Evolutionary conservation across 2,329 filamentous ascomycete genomes (phyloP), one percentile per base, ranked within the genome.

Genomic region (Septoria petroselini): DNA sequence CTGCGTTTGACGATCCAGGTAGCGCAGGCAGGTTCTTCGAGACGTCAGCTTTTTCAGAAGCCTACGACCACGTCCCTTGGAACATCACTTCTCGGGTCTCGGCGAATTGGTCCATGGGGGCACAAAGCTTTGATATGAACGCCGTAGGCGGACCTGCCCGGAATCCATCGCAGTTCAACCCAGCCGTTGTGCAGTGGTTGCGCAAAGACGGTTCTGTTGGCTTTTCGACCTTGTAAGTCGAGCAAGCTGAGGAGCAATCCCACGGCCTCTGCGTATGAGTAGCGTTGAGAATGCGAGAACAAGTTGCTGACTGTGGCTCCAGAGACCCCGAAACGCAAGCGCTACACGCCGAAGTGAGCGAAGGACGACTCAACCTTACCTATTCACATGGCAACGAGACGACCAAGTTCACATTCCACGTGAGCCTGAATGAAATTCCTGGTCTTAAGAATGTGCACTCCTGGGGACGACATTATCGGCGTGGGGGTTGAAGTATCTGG

Each of bases 21-120:
- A 21, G 17, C 19, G 37, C 15, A 18, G 45, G 45, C 18, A 41
- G 35, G 18, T 2, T 48, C 14, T 38, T 68, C 0, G 78, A 75
- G 1, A 76, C 81, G 41, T 75, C 75, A 4, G 75, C 80, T 0
- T 81, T 75, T 59, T 80, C 79, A 1, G 80, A 80, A 1, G 80
- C 81, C 0, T 81, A 74, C 41, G 82, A 85, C 60, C 69, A 69
- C 1, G 73, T 72, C 12, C 73, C 76, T 0, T 74, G 82, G 14
- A 83, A 84, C 57, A 78, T 83, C 53, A 77, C 77, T 0, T 73
- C 78, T 8, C 84, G 79, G 78, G 58, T 84, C 0, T 76, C 76
- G 0, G 64, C 73, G 2, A 74, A 77, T 18, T 67, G 84, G 8
- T 82, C 76, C 7, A 82, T 85, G 53, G 82, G 82, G 30, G 79